These are phyloP conservation scores for Podila epigama DNA, from an alignment of 192 early-diverging fungal species.

Conservation along the genomic window DNA sequence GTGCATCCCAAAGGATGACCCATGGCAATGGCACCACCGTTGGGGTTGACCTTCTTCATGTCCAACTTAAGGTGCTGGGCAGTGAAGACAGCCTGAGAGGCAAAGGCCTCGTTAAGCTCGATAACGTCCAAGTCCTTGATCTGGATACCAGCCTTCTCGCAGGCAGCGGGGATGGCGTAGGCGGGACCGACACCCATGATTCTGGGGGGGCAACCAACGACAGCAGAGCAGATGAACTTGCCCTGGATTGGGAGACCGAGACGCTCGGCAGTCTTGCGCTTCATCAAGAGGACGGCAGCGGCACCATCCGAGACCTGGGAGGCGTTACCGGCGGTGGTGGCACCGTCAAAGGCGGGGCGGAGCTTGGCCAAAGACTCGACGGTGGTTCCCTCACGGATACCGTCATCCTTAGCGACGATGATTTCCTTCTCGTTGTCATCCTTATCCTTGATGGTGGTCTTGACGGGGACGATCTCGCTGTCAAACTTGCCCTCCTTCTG, in stretches of 20 bases:
- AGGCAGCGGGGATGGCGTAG: conserved; percentile 88
- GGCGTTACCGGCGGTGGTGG: conserved; percentile 94
- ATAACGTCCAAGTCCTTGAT: conserved; percentile 84
- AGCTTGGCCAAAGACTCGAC: conserved; percentile 83
- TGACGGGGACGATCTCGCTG: conserved; percentile 90
- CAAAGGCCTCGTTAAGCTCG: conserved; percentile 99
- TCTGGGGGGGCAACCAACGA: conserved; percentile 89
- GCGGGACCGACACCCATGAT: conserved; percentile 99
- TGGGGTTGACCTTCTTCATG: conserved; percentile 94
- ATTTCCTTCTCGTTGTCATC: conserved; percentile 79
- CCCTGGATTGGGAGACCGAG: conserved; percentile 86
- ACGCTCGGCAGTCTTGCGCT: conserved; percentile 88
- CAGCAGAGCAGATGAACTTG: conserved; percentile 86
- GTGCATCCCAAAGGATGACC: conserved; percentile 91
- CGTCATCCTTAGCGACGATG: conserved; percentile 88
- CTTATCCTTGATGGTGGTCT: conserved; percentile 74
- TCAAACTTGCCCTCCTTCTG: conserved; percentile 92
- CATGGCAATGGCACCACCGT: conserved; percentile 98
- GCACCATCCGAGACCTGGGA: conserved; percentile 99
- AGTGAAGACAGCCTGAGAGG: conserved; percentile 94
- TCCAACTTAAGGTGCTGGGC: conserved; percentile 88
- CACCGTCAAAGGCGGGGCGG: conserved; percentile 89
- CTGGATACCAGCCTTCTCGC: conserved; percentile 79
- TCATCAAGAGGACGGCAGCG: conserved; percentile 94
- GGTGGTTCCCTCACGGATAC: conserved; percentile 86